Evolutionary conservation across 2,329 filamentous ascomycete genomes (phyloP).

Genomic region (Fonsecaea nubica): DNA sequence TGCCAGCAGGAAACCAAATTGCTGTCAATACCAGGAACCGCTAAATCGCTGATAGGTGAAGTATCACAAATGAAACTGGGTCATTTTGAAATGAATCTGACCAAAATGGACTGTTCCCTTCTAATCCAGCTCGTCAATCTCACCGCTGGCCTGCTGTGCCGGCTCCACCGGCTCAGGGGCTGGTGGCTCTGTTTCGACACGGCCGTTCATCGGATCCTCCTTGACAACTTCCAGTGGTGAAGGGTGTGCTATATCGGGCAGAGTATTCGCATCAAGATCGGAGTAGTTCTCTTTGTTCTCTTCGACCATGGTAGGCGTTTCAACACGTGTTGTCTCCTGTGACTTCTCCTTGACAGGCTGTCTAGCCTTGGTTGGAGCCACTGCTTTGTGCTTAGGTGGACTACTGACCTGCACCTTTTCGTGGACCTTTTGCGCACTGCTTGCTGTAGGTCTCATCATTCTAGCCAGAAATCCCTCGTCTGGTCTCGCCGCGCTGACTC

Average conservation of each 20-base stretch:
- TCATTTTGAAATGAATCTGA: slow-evolving; percentile 18
- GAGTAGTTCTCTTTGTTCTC: slow-evolving; percentile 20
- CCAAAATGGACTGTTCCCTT: slow-evolving; percentile 2
- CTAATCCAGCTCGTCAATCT: slow-evolving; percentile 14
- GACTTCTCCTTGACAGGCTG: slow-evolving; percentile 21
- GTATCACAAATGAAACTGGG: slow-evolving; percentile 20
- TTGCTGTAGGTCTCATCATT: slow-evolving; percentile 60
- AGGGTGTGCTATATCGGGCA: slow-evolving; percentile 17
- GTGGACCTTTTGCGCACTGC: slow-evolving; percentile 57
- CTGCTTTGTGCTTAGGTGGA: slow-evolving; percentile 42
- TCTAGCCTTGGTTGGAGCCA: slow-evolving; percentile 22
- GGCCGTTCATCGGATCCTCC: slow-evolving; percentile 22
- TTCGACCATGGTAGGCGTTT: slow-evolving; percentile 12
- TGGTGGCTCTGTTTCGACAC: background rate
- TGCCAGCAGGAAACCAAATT: slow-evolving; percentile 15
- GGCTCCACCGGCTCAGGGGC: slow-evolving; percentile 13
- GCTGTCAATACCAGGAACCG: slow-evolving; percentile 24
- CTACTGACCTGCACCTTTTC: slow-evolving; percentile 54
- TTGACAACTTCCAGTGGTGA: slow-evolving; percentile 24
- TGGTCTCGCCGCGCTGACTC: slow-evolving; percentile 49
- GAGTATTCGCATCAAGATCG: slow-evolving; percentile 12
- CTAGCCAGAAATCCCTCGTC: slow-evolving; percentile 57
- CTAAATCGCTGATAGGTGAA: slow-evolving; percentile 30
- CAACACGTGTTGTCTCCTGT: slow-evolving; percentile 25
- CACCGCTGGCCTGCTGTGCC: slow-evolving; percentile 14